Conservation (phyloP, 83 land plant species). For the Larix sibirica region DNA sequence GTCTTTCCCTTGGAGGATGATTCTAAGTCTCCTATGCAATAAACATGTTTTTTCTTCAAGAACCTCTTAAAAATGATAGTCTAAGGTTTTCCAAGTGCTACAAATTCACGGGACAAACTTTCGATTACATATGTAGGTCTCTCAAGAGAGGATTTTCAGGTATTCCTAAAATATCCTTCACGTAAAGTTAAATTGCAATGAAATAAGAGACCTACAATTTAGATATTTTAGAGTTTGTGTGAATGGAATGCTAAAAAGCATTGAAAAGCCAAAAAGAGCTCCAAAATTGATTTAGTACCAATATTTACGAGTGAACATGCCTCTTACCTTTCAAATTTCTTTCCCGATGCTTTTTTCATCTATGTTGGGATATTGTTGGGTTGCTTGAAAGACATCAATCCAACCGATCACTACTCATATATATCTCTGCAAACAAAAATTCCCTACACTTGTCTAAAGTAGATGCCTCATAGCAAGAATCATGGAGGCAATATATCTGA, state of each 20-base stretch:
- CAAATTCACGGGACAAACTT: neutral
- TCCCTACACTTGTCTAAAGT: too few species aligned
- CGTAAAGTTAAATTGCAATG: neutral
- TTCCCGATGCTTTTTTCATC: too few species aligned
- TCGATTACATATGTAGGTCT: neutral
- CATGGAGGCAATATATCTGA: too few species aligned
- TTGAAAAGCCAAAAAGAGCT: conserved; percentile 18
- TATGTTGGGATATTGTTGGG: conserved; percentile 22
- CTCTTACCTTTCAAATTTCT: too few species aligned
- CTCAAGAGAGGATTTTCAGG: neutral
- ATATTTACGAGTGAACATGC: neutral
- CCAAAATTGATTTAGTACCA: conserved; percentile 27
- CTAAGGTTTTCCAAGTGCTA: conserved; percentile 1
- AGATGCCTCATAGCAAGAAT: too few species aligned
- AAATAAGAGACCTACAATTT: conserved; percentile 18
- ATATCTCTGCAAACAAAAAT: too few species aligned
- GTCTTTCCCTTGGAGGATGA: conserved; percentile 1
- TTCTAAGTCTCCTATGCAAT: conserved; percentile 20
- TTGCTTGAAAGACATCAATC: conserved; percentile 9
- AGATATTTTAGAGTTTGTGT: conserved; percentile 13
- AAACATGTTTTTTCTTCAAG: conserved; percentile 20
- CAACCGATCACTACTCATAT: too few species aligned
- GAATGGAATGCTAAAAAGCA: conserved; percentile 28
- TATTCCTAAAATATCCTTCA: neutral
- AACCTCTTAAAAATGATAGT: conserved; percentile 5